Evolutionary conservation across 495 filamentous ascomycete genomes (phyloP).

Genomic region (Penicillium fimorum): DNA sequence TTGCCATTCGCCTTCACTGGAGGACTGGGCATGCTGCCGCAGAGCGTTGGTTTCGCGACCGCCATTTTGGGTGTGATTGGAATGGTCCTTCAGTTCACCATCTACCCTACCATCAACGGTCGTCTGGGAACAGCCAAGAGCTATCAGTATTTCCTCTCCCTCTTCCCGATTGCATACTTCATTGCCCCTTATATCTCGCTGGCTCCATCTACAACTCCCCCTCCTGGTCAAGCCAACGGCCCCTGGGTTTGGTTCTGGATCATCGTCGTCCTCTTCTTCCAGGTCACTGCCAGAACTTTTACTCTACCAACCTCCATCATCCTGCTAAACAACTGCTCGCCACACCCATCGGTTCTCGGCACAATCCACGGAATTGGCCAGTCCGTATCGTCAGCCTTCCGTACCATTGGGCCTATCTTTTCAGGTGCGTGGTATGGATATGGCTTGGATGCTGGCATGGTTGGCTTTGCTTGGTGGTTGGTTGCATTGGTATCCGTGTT

Average conservation of each 20-base stretch:
- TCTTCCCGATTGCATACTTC: conserved; percentile 74
- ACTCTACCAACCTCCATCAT: conserved; percentile 75
- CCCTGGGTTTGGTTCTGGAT: conserved; percentile 66
- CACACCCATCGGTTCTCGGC: conserved; percentile 76
- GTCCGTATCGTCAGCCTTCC: conserved; percentile 65
- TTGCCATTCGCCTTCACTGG: conserved; percentile 76
- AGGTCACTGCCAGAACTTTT: conserved; percentile 79
- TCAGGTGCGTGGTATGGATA: conserved; percentile 70
- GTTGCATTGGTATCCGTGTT: conserved; percentile 61
- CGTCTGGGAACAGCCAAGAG: conserved; percentile 65
- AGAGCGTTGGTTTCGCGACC: conserved; percentile 72
- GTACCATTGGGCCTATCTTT: conserved; percentile 73
- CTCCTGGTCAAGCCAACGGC: conserved; percentile 65
- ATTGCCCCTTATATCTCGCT: conserved; percentile 70
- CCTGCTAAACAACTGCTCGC: conserved; percentile 78
- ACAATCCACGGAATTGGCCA: conserved; percentile 82
- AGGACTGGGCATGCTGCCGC: conserved; percentile 72
- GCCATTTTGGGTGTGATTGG: conserved; percentile 76
- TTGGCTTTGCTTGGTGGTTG: conserved; percentile 78
- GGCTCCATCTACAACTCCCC: conserved; percentile 59
- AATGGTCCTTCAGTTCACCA: conserved; percentile 70
- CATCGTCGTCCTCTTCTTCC: conserved; percentile 63
- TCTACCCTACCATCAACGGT: conserved; percentile 69
- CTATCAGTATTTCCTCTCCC: conserved; percentile 64
- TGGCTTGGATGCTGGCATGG: conserved; percentile 64